These are phyloP conservation scores for Sordariomycetes sp. DNA, from an alignment of 2,329 filamentous ascomycete species.

Conservation along the genomic window DNA sequence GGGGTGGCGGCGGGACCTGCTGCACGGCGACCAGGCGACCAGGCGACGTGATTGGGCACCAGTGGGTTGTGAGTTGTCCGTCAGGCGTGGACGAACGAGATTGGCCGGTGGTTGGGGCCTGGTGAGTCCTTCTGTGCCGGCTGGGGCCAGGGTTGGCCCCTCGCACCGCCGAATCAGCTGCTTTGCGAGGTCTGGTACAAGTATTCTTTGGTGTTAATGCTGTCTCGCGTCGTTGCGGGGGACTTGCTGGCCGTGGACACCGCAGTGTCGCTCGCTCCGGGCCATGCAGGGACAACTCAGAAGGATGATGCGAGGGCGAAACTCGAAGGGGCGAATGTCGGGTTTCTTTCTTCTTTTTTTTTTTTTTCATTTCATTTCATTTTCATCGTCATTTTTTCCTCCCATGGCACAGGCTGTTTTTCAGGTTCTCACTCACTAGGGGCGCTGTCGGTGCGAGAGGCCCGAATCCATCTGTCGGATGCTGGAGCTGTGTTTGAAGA, in stretches of 20 bases:
- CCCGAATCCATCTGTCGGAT: no score
- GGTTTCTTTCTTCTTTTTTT: no score
- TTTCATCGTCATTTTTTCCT: no score
- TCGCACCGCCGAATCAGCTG: not conserved
- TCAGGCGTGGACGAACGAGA: conserved; percentile 4
- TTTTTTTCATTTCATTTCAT: no score
- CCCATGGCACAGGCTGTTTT: no score
- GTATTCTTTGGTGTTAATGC: no score
- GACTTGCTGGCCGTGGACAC: not conserved
- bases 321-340: not conserved
- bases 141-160: no score
- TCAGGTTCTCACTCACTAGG: no score
- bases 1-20: not conserved
- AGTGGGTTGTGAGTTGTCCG: conserved; percentile 2
- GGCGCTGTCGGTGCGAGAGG: no score
- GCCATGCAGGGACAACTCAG: conserved; percentile 5
- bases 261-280: not conserved
- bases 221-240: not conserved
- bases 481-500: no score
- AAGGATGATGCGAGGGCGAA: not conserved
- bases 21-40: not conserved
- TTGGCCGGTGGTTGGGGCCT: not conserved
- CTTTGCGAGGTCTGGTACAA: no score
- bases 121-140: no score
- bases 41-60: conserved; percentile 1